Percentiles rank a stretch among this genome's conserved stretches.
phyloP scores from a whole-genome alignment of 1,139 yeast species.

The Entelexis sorbosivorans region DNA sequence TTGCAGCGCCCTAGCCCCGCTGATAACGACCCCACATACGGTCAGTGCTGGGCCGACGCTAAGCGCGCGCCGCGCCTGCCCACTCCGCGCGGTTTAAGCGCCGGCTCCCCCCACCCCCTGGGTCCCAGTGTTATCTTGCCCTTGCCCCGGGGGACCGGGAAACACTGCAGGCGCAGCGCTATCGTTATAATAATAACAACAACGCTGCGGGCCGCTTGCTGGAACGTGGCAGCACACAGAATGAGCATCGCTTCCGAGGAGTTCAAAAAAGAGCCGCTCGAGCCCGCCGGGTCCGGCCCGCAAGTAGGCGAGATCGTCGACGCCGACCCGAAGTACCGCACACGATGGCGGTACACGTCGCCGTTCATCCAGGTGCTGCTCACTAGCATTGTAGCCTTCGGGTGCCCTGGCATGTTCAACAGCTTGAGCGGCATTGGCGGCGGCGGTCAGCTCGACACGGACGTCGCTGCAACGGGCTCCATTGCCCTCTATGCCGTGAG shows the following conservation, averaged over 20 bases:
- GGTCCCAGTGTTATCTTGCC: neutral
- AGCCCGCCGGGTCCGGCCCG: neutral
- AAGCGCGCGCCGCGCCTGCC: neutral
- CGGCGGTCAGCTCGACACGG: constrained; percentile 36
- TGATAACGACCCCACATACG: neutral
- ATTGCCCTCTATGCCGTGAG: constrained; percentile 49
- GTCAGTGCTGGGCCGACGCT: neutral
- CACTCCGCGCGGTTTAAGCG: neutral
- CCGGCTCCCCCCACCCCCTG: neutral
- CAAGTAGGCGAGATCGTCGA: constrained; percentile 4
- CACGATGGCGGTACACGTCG: constrained; percentile 21
- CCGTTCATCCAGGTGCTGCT: constrained; percentile 26
- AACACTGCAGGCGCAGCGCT: neutral
- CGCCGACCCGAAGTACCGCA: neutral
- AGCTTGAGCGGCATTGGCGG: constrained; percentile 47
- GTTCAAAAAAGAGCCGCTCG: neutral
- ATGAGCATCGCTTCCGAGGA: neutral
- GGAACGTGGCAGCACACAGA: neutral
- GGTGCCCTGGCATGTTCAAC: constrained; percentile 43
- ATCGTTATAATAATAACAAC: neutral
- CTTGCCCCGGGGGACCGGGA: neutral
- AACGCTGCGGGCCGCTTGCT: neutral
- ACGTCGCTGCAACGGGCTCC: constrained; percentile 41
- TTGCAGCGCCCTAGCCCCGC: neutral
- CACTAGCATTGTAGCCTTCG: constrained; percentile 28